Evolutionary conservation across 805 yeast genomes (phyloP), one percentile per base, ranked within the genome.

Genomic region (Lachancea dasiensis): DNA sequence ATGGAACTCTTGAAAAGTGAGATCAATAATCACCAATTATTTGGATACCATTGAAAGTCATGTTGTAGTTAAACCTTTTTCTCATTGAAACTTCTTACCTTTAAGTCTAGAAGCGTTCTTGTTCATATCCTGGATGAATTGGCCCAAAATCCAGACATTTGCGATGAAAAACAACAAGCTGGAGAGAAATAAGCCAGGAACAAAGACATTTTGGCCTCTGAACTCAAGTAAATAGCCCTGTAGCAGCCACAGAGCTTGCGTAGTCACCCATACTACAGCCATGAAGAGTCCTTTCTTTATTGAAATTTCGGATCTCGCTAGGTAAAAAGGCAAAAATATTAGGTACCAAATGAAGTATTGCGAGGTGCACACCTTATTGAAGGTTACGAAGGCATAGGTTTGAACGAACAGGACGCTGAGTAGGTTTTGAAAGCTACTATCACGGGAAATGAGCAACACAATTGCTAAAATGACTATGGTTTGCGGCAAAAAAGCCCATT

Each of bases 331-430:
- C 29, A 90, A 59, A 47, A 89, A 76, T 10, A 87, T 83, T 49
- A 92, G 63, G 53, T 82, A 92, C 98, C 98, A 92, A 45, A 90
- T 76, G 61, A 92, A 92, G 61, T 92, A 92, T 64, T 92, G 98
- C 1, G 96, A 86, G 0, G 98, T 92, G 52, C 86, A 79, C 16
- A 83, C 92, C 60, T 83, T 83, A 63, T 83, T 83, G 61, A 74
- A 82, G 1, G 85, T 67, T 13, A 83, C 87, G 60, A 83, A 84
- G n/a, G 78, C 68, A 50, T 81, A 73, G 0, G 94, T 83, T 56
- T 84, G 92, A 9, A 87, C 64, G 44, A 90, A 89, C 45, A 82
- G 52, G 2, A 81, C 69, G 32, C 72, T 66, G 15, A 71, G 55
- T 5, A 79, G 47, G 34, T 70, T 68, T 9, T 52, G 53, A 38